These are phyloP conservation scores for Fremontodendron californicum DNA, from an alignment of 345 rosid genomes.

Conservation along the genomic window DNA sequence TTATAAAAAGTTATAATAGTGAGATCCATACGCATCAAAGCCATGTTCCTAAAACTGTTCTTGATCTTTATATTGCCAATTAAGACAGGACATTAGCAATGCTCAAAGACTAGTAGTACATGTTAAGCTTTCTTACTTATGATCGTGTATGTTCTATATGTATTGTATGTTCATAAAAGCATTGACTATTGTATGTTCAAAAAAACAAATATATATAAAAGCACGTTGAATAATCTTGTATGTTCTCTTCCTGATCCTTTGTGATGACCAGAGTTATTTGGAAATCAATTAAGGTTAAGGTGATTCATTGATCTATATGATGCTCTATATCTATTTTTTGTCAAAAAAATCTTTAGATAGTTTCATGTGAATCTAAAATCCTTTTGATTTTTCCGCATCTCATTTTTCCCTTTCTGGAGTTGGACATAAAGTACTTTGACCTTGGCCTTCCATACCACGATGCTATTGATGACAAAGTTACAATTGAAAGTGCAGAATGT, in stretches of 20 bases:
- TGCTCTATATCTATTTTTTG: not conserved
- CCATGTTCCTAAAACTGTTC: too few species aligned
- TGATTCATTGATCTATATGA: conserved; percentile 17
- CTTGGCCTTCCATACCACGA: conserved; percentile 69
- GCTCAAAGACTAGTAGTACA: too few species aligned
- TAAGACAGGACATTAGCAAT: too few species aligned
- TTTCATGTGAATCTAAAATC: not conserved
- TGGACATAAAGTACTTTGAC: conserved; percentile 71
- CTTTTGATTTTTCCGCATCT: conserved; percentile 49
- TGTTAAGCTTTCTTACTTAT: too few species aligned
- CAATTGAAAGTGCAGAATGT: conserved; percentile 68
- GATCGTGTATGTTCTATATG: too few species aligned
- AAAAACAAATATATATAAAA: too few species aligned
- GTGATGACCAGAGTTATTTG: conserved; percentile 84
- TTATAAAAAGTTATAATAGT: too few species aligned
- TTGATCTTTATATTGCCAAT: too few species aligned
- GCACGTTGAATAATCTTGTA: not conserved
- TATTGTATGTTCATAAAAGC: too few species aligned
- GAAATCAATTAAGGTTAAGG: conserved; percentile 97
- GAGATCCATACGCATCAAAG: too few species aligned
- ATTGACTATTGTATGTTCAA: too few species aligned
- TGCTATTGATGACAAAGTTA: conserved; percentile 63
- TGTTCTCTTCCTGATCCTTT: not conserved
- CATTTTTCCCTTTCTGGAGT: conserved; percentile 70
- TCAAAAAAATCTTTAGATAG: not conserved